Conservation (phyloP, 2,329 filamentous ascomycete genomes). For the Passalora sequoiae region DNA sequence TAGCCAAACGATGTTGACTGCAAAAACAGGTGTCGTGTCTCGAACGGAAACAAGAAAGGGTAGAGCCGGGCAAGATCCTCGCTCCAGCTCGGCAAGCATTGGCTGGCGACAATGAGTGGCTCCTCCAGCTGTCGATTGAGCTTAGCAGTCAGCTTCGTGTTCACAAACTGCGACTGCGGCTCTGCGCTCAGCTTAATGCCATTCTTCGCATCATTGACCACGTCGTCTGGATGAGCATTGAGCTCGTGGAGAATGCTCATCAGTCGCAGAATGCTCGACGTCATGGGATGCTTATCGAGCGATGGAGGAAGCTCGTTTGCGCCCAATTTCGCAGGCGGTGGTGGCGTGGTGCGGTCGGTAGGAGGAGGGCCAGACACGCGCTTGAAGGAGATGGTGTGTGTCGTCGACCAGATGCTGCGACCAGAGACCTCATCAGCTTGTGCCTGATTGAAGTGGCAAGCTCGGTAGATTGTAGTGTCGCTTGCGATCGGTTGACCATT, state of each 20-base stretch:
- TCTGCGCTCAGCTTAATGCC: conserved; percentile 66
- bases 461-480: conserved; percentile 93
- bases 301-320: conserved; percentile 67
- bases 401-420: conserved; percentile 80
- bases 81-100: conserved; percentile 91
- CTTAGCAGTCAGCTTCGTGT: conserved; percentile 96
- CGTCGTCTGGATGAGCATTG: conserved; percentile 89
- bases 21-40: conserved; percentile 91
- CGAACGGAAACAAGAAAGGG: conserved; percentile 95
- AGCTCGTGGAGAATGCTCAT: conserved; percentile 87
- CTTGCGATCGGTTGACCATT: conserved; percentile 78
- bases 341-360: conserved; percentile 58
- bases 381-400: conserved; percentile 88
- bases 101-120: conserved; percentile 92
- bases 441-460: conserved; percentile 68
- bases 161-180: conserved; percentile 89
- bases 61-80: conserved; percentile 91
- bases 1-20: conserved; percentile 98
- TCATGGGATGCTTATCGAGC: conserved; percentile 74
- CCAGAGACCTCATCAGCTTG: conserved; percentile 60
- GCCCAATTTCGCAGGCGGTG: conserved; percentile 50
- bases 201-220: conserved; percentile 68
- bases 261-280: conserved; percentile 78
- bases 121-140: conserved; percentile 95
- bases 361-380: conserved; percentile 78